Evolutionary conservation across 1,139 yeast genomes (phyloP), one percentile per base, ranked within the genome.

Genomic region (Sugiyamaella grinbergsii): DNA sequence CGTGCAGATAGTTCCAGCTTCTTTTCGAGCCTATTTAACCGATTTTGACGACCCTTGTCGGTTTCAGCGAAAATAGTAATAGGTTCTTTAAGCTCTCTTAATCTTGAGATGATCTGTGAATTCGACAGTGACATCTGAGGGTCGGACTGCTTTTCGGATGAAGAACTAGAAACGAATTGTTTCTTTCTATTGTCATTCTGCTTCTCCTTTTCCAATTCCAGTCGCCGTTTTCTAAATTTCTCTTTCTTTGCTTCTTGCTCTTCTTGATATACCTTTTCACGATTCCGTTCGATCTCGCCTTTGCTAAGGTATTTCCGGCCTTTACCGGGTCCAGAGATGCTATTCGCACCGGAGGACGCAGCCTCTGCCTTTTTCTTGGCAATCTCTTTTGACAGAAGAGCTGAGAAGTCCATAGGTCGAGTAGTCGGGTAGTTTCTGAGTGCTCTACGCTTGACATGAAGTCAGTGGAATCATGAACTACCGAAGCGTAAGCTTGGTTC

Each of bases 11-110:
- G 61, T 58, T 37, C 46, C 60, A 55, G 61, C 47, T 20, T 62
- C 66, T 53, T 61, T 58, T 39, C 49, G 60, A 55, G 24, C 31
- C 39, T 48, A 13, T 49, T 51, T 16, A 66, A 54, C 13, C 70
- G 54, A n/a, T 52, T 51, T 16, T 52, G 42, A 24, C 61, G 53
- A 2, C 54, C 59, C 13, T 50, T 49, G 24, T 60, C 59, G 2
- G 60, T 44, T 65, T 86, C 94, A 0, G 81, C 83, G 55, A 73
- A 75, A 13, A 69, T 58, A 0, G 77, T 71, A 13, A 73, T 72
- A 1, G 89, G 69, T 43, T 61, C 62, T 5, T 50, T 56, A 15
- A 80, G 59, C 23, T 64, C 64, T 39, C 77, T 64, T 43, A 86
- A 70, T 49, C 70, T 64, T 5, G 55, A 53, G 48, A 74, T 70